A percentile compares a stretch with the other conserved stretches of the same genome.
Evolutionary conservation across 345 rosid genomes (phyloP).

Genomic region (Rubroshorea leprosula): DNA sequence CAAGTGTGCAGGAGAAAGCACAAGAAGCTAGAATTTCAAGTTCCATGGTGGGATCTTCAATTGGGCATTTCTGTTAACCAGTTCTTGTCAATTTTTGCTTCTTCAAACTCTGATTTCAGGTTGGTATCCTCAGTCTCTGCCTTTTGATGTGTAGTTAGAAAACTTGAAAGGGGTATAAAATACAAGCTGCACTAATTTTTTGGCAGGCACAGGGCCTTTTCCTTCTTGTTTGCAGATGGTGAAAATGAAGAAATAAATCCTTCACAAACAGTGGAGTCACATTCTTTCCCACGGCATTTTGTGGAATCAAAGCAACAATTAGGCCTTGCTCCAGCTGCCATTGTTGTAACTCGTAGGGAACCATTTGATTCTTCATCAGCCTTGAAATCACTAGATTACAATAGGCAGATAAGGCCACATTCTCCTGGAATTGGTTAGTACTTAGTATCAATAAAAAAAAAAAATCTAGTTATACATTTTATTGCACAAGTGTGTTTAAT

Average conservation of each 20-base stretch:
- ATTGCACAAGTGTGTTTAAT: too few species aligned
- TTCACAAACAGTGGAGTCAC: constrained; percentile 69
- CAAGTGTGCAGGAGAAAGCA: constrained; percentile 85
- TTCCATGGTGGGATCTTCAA: constrained; percentile 99
- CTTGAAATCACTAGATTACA: constrained; percentile 54
- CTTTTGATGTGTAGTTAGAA: constrained; percentile 1
- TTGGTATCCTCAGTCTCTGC: constrained; percentile 11
- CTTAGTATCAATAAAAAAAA: neutral
- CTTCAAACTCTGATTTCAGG: constrained; percentile 88
- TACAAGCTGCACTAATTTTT: neutral
- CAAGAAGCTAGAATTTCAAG: constrained; percentile 66
- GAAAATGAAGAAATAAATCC: constrained; percentile 73
- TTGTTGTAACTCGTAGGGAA: constrained; percentile 56
- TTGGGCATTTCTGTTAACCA: constrained; percentile 86
- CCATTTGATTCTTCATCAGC: constrained; percentile 45
- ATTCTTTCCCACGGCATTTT: constrained; percentile 80
- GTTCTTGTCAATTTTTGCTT: constrained; percentile 74
- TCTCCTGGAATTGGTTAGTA: constrained; percentile 56
- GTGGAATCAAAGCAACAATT: constrained; percentile 49
- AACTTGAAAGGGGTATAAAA: neutral
- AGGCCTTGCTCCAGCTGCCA: constrained; percentile 85
- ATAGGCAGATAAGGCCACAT: constrained; percentile 46
- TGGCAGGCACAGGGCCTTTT: constrained; percentile 80
- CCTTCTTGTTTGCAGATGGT: constrained; percentile 70
- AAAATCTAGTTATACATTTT: neutral